phyloP scores from a whole-genome alignment of 1,284 basidiomycete species.

The Puccinia sorghi region DNA sequence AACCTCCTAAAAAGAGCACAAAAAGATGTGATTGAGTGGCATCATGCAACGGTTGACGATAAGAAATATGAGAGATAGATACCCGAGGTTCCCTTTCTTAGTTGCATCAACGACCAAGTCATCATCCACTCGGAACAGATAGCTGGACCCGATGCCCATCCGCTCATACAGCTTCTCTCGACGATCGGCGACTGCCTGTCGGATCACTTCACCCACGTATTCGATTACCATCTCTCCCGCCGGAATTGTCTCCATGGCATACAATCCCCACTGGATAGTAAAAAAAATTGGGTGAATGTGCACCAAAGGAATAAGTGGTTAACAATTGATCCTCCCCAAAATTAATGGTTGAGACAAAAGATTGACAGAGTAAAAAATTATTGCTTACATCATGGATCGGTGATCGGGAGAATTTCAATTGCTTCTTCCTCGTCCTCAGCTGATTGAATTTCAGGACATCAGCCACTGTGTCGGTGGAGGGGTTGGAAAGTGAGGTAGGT shows the following conservation, averaged over 20 bases:
- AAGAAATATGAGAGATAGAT: conserved; percentile 58
- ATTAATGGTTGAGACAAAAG: conserved; percentile 7
- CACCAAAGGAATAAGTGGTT: not conserved
- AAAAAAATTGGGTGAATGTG: not conserved
- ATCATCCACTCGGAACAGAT: conserved; percentile 60
- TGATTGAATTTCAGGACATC: conserved; percentile 92
- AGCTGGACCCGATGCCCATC: conserved; percentile 81
- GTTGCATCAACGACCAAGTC: conserved; percentile 81
- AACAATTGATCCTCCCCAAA: not conserved
- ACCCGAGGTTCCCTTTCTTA: conserved; percentile 97
- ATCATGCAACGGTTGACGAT: not conserved
- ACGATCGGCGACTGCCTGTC: conserved; percentile 93
- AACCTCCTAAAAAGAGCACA: conserved; percentile 68
- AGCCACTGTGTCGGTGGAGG: conserved; percentile 59
- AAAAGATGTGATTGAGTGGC: conserved; percentile 4
- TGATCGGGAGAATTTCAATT: conserved; percentile 88
- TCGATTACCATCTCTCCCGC: conserved; percentile 99
- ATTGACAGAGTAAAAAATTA: conserved; percentile 73
- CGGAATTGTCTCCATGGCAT: conserved; percentile 68
- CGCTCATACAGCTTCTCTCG: conserved; percentile 94
- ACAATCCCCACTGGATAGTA: conserved; percentile 50
- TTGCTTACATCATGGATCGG: conserved; percentile 98
- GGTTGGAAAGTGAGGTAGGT: not conserved
- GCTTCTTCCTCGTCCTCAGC: conserved; percentile 95
- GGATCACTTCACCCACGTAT: conserved; percentile 95